Percentiles rank a stretch among this genome's conserved stretches.
Evolutionary conservation across 2,329 filamentous ascomycete genomes (phyloP).

Genomic region (Camptophora hylomeconis): DNA sequence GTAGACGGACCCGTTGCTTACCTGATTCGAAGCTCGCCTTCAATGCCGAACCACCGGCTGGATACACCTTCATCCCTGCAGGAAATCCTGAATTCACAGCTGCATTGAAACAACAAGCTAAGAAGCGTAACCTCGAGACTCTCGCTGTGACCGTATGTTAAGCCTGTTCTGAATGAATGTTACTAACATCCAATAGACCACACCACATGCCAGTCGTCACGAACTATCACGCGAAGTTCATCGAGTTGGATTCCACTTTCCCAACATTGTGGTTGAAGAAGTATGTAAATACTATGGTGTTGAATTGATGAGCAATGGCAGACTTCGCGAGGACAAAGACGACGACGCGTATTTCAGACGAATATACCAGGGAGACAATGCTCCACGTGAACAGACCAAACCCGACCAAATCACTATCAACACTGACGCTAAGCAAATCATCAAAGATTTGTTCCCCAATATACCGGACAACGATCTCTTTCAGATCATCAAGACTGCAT

Average conservation of each 20-base stretch:
- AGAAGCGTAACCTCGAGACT: no score
- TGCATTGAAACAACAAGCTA: conserved; percentile 47
- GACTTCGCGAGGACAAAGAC: conserved; percentile 23
- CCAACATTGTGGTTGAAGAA: conserved; percentile 43
- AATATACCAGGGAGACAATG: conserved; percentile 13
- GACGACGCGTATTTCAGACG: conserved; percentile 13
- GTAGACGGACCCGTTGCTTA: conserved; percentile 8
- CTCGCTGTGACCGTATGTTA: no score
- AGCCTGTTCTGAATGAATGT: no score
- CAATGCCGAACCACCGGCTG: conserved; percentile 39
- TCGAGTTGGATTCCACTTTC: conserved; percentile 51
- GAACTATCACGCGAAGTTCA: conserved; percentile 47
- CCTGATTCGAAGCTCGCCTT: conserved; percentile 37
- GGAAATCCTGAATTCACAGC: conserved; percentile 47
- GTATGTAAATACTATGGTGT: conserved; percentile 38
- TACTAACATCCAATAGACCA: conserved; percentile 34
- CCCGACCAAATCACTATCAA: conserved; percentile 33
- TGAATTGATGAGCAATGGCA: conserved; percentile 34
- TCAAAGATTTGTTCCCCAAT: conserved; percentile 50
- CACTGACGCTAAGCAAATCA: conserved; percentile 44
- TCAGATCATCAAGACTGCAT: conserved; percentile 47
- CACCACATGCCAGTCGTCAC: conserved; percentile 35
- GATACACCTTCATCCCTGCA: conserved; percentile 49
- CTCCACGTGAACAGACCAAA: conserved; percentile 10
- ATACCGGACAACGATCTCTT: conserved; percentile 46